Conservation (phyloP, 78 protist species). For the Bodo saltans region DNA sequence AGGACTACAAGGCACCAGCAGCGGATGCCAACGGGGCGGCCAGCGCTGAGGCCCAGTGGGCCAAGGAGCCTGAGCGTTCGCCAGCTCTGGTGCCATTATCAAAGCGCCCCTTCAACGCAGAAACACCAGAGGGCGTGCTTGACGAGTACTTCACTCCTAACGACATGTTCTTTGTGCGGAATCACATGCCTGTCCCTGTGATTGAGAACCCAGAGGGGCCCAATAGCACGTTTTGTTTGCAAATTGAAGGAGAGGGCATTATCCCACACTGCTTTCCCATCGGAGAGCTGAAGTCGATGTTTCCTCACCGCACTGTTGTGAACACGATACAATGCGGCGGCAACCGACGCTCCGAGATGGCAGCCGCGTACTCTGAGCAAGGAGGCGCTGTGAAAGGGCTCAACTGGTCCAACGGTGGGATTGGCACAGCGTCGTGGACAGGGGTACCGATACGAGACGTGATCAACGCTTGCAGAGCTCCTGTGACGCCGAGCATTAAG, state of each 20-base stretch:
- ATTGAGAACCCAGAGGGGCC: slow-evolving; percentile 33
- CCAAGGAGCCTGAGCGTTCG: slow-evolving; percentile 29
- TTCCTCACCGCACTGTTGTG: slow-evolving; percentile 4
- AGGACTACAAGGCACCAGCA: background rate
- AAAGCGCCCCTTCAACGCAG: slow-evolving; percentile 70
- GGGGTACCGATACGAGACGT: slow-evolving; percentile 55
- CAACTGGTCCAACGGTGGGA: slow-evolving; percentile 55
- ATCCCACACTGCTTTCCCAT: slow-evolving; percentile 35
- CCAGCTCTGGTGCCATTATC: slow-evolving; percentile 13
- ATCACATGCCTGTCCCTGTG: slow-evolving; percentile 77
- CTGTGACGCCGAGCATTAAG: background rate
- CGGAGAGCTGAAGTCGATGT: slow-evolving; percentile 46
- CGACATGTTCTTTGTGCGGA: slow-evolving; percentile 66
- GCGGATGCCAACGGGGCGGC: background rate
- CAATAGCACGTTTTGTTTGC: background rate
- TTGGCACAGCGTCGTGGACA: slow-evolving; percentile 48
- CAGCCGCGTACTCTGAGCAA: background rate
- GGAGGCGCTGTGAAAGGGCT: slow-evolving; percentile 58
- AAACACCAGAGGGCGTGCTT: slow-evolving; percentile 42
- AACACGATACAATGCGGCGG: slow-evolving; percentile 56
- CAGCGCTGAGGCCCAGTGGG: slow-evolving; percentile 15
- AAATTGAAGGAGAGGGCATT: slow-evolving; percentile 25
- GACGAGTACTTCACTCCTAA: slow-evolving; percentile 64
- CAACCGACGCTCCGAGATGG: slow-evolving; percentile 46
- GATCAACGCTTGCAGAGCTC: slow-evolving; percentile 10